phyloP scores from a whole-genome alignment of 2,329 filamentous ascomycete species.

The Aspergillus sp. region DNA sequence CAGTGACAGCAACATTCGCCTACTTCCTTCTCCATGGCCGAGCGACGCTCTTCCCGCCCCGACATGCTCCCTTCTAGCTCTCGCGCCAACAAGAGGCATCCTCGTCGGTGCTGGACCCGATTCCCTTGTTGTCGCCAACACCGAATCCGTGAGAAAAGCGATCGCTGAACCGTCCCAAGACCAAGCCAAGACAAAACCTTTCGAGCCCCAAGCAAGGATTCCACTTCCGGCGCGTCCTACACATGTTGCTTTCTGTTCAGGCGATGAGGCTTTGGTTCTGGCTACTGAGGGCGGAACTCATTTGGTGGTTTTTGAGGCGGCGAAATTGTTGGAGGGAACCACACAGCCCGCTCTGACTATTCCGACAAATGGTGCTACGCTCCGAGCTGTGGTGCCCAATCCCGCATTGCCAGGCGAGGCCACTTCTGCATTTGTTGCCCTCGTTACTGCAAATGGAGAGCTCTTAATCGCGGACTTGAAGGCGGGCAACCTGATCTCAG shows the following conservation, averaged over 20 bases:
- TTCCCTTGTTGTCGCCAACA: slow-evolving; percentile 63
- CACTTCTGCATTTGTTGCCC: slow-evolving; percentile 59
- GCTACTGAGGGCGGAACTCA: slow-evolving; percentile 74
- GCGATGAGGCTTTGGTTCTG: slow-evolving; percentile 74
- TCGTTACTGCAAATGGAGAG: slow-evolving; percentile 71
- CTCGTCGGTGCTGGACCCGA: slow-evolving; percentile 82
- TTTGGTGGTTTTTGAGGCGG: slow-evolving; percentile 71
- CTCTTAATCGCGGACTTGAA: slow-evolving; percentile 76
- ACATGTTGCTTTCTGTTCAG: slow-evolving; percentile 83
- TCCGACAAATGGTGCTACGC: slow-evolving; percentile 60
- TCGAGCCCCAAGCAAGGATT: slow-evolving; percentile 64
- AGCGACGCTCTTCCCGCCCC: slow-evolving; percentile 57
- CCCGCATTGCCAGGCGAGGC: slow-evolving; percentile 52
- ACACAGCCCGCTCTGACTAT: slow-evolving; percentile 65
- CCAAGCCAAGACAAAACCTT: slow-evolving; percentile 58
- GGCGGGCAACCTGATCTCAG: slow-evolving; percentile 49
- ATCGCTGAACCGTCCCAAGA: slow-evolving; percentile 52
- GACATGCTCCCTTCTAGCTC: slow-evolving; percentile 71
- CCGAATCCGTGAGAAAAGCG: slow-evolving; percentile 66
- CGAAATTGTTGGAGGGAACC: slow-evolving; percentile 56
- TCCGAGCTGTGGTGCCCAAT: slow-evolving; percentile 71
- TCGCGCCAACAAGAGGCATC: slow-evolving; percentile 70
- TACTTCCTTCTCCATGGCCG: slow-evolving; percentile 71
- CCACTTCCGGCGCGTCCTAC: slow-evolving; percentile 67
- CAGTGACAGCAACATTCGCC: slow-evolving; percentile 71